Evolutionary conservation across 805 yeast species (phyloP), one percentile per base, ranked within the genome.

Genomic region (Yarrowia sp.): DNA sequence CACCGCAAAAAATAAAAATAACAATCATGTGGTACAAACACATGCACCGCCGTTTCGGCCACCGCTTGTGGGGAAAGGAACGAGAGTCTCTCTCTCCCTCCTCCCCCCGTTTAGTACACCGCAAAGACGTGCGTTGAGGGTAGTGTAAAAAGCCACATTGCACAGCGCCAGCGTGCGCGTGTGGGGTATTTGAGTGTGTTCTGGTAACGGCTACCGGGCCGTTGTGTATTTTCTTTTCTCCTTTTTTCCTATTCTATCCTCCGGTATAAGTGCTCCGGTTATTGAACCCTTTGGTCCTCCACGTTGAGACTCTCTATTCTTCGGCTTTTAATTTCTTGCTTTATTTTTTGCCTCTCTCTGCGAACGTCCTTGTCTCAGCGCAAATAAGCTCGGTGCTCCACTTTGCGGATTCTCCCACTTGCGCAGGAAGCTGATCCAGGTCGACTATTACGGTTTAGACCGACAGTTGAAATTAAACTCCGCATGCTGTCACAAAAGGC

Each of bases 401-500:
- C 35, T 46, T 46, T 46, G 30, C 32, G 49, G 1, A 6, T 43
- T 30, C n/a, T 16, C 36, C 14, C 51, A 43, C 35, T 30, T 48
- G 30, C 19, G 11, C 49, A 6, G 10, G 8, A 28, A 46, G 52
- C 24, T 46, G 51, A 48, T 48, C 54, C 54, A 48, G 54, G 54
- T 48, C 36, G 54, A 28, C 54, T 30, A 30, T 32, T 54, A 26
- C 4, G 9, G 40, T 54, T 52, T 54, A 36, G 43, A 24, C 41
- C 59, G 59, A 35, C 43, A 35, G 59, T 51, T 51, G 43, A 36
- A 36, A 24, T 48, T 48, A 48, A 32, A n/a, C 38, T 51, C 24
- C n/a, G 58, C 58, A 19, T 49, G 58, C 41, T 51, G 58, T 51
- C 58, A 51, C 58, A 51, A 54, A 54, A 54, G 61, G 61, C 44